Percentiles rank a stretch among this genome's conserved stretches.
These are phyloP conservation scores for Thelephora ganbajun DNA, from an alignment of 768 basidiomycete species.

Conservation along the genomic window DNA sequence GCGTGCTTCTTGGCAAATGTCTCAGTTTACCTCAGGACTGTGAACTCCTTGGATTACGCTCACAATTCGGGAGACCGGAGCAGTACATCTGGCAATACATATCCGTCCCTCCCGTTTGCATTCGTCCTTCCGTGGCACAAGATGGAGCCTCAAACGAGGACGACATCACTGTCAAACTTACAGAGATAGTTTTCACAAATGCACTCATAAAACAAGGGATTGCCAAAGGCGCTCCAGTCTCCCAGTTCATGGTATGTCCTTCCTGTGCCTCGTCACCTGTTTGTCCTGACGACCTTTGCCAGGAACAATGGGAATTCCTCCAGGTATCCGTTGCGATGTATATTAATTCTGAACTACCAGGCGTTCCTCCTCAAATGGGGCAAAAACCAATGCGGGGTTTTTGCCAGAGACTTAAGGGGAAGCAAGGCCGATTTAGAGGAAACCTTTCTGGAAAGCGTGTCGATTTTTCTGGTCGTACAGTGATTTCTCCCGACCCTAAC, in stretches of 20 bases:
- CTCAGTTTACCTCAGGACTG: constrained; percentile 50
- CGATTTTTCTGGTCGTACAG: constrained; percentile 95
- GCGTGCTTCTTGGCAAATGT: background rate
- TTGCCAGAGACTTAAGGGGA: constrained; percentile 95
- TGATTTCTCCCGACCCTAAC: constrained; percentile 99
- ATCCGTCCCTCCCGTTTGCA: constrained; percentile 94
- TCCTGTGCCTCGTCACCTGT: constrained; percentile 2
- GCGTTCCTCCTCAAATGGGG: constrained; percentile 74
- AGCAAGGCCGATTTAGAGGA: constrained; percentile 96
- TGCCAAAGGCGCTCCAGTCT: constrained; percentile 74
- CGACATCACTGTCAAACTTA: constrained; percentile 92
- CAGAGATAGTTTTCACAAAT: constrained; percentile 93
- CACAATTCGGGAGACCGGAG: constrained; percentile 83
- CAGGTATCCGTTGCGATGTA: constrained; percentile 94
- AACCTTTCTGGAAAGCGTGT: constrained; percentile 98
- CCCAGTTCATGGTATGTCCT: constrained; percentile 67
- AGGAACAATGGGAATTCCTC: constrained; percentile 99
- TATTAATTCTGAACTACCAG: constrained; percentile 94
- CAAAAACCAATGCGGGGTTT: constrained; percentile 96
- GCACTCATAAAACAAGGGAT: constrained; percentile 85
- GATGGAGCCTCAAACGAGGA: constrained; percentile 98
- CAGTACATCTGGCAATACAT: constrained; percentile 99
- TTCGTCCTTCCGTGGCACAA: constrained; percentile 92
- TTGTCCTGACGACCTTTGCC: constrained; percentile 3
- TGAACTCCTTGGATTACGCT: constrained; percentile 84